Conservation (phyloP, 2,329 filamentous ascomycete species). For the Elsinoe australis region DNA sequence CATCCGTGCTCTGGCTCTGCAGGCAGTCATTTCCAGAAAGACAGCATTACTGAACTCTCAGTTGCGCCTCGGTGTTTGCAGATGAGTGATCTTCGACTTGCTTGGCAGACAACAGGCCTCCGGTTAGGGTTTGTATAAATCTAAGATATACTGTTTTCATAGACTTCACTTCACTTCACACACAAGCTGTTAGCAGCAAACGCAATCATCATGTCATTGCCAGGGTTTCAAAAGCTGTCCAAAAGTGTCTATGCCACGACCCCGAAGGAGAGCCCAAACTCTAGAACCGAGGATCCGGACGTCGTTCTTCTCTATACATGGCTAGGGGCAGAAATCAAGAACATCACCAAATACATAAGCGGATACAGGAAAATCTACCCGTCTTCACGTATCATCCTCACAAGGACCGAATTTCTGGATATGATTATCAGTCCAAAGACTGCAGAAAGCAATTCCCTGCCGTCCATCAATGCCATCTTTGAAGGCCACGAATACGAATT, state of each 20-base stretch:
- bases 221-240: not conserved
- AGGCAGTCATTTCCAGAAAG: too few species aligned
- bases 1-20: too few species aligned
- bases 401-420: conserved; percentile 35
- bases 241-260: not conserved
- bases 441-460: conserved; percentile 23
- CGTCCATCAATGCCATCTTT: conserved; percentile 28
- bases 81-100: conserved; percentile 16
- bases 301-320: conserved; percentile 45
- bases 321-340: conserved; percentile 45
- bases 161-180: too few species aligned
- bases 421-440: conserved; percentile 22
- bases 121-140: too few species aligned
- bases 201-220: not conserved
- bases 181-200: not conserved
- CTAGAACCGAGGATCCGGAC: conserved; percentile 29
- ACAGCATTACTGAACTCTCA: too few species aligned
- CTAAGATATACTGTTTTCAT: too few species aligned
- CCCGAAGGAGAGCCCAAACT: not conserved
- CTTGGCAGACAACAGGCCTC: too few species aligned
- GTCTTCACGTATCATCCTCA: conserved; percentile 40
- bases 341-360: conserved; percentile 47
- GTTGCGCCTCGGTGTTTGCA: too few species aligned
- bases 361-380: conserved; percentile 42
- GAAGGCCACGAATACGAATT: conserved; percentile 28